Base-by-base conservation (phyloP, 331 rosid species). In the Quercus tomentella region DNA sequence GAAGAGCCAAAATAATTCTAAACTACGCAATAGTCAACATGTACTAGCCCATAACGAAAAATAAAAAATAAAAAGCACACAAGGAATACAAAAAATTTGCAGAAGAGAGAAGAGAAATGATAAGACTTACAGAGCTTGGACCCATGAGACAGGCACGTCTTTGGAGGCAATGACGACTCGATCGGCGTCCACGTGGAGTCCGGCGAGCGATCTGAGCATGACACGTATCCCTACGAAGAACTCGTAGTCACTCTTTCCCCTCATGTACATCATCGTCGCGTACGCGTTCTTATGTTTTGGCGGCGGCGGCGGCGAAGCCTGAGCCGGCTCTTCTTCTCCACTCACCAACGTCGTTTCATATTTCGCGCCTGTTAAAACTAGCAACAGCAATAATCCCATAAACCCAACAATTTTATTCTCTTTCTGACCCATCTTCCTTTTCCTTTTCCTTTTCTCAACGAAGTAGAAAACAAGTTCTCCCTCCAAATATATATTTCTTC, bases 241-340 rank as follows among this genome's bases (percentile, higher is more conserved):
- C 87, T 95, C 99, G 77, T 93, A 95, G 84, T 95, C 99, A 76
- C 99, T 89, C 1, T 92, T 90, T 7, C 98, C 93, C 16, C 97
- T 98, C 81, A 95, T 91, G 70, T 95, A 95, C 98, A 95, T 95
- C 99, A 95, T 91, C 65, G 99, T 87, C 10, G 96, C 99, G 78
- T 95, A 95, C 0, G 99, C 99, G 82, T 95, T 91, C 73, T 75
- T 79, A 66, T 79, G 33, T 10, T 49, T 11, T 49, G 12, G 54
- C 54, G 2, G 14, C 45, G 11, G 51, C 12, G n/a, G n/a, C n/a
- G 54, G 15, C 54, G 12, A 41, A 41, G 12, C 45, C 45, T 41
- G 45, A 41, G 45, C 45, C 70, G 55, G 26, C 21, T 55, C 4
- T 31, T 6, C 25, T 14, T 74, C 68, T 4, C 56, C 20, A 15